A percentile compares a stretch with the other conserved stretches of the same genome.
Conservation (phyloP, 75 land plant genomes). For the Selaginella tamariscina region DNA sequence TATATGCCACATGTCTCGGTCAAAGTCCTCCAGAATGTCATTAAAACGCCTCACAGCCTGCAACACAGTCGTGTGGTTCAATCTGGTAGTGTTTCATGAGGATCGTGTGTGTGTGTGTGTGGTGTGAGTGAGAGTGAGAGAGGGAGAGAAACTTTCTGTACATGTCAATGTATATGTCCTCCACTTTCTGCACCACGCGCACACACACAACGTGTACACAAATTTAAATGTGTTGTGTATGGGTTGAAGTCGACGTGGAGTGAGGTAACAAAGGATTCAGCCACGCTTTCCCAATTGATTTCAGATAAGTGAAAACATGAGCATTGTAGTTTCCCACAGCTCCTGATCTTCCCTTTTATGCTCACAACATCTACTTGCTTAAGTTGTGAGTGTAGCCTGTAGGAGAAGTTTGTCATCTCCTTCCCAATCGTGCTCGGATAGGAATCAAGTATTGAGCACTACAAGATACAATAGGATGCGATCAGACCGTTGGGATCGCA, state of each 20-base stretch:
- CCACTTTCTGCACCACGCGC: no score
- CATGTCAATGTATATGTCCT: no score
- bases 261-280: constrained; percentile 76
- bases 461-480: no score
- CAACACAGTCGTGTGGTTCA: constrained; percentile 92
- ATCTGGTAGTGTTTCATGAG: constrained; percentile 69
- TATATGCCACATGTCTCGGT: constrained; percentile 85
- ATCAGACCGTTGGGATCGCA: no score
- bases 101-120: no score
- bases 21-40: constrained; percentile 70
- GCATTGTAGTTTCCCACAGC: constrained; percentile 99
- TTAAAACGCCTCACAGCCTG: constrained; percentile 59
- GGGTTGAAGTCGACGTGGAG: constrained; percentile 81
- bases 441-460: no score
- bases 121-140: not conserved
- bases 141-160: not conserved
- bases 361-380: constrained; percentile 33
- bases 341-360: constrained; percentile 78
- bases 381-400: constrained; percentile 48
- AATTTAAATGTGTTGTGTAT: constrained; percentile 83
- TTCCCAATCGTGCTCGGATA: constrained; percentile 93
- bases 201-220: no score
- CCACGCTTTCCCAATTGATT: constrained; percentile 60
- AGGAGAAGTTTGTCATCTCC: constrained; percentile 83
- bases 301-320: constrained; percentile 80